Conservation (phyloP, 257 asterid species). For the Solanum pennellii region DNA sequence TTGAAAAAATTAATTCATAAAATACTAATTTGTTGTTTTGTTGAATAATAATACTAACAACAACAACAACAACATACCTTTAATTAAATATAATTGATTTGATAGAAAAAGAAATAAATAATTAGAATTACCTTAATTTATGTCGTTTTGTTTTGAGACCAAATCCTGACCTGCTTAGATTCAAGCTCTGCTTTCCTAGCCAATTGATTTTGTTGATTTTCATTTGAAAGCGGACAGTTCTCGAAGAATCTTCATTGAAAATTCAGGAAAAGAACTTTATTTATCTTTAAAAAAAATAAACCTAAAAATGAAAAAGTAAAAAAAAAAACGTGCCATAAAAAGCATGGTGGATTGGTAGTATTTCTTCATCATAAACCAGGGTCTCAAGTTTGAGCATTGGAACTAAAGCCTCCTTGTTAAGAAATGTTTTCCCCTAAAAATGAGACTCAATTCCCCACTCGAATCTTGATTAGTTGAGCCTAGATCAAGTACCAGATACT, state of each 20-base stretch:
- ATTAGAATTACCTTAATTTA: not conserved
- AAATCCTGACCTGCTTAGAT: not conserved
- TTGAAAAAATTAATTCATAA: too few species aligned
- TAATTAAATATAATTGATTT: too few species aligned
- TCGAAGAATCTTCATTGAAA: not conserved
- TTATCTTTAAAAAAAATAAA: too few species aligned
- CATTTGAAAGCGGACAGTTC: not conserved
- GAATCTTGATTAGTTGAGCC: not conserved
- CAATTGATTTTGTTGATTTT: not conserved
- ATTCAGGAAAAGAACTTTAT: too few species aligned
- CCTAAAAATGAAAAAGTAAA: not conserved
- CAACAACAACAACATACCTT: too few species aligned
- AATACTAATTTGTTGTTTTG: too few species aligned
- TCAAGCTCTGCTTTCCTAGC: not conserved
- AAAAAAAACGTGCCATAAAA: not conserved
- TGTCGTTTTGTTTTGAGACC: not conserved
- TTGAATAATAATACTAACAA: too few species aligned
- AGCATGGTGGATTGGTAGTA: too few species aligned
- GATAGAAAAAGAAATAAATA: not conserved
- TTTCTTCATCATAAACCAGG: not conserved
- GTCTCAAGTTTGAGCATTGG: not conserved
- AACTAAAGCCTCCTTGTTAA: not conserved
- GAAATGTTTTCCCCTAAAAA: not conserved
- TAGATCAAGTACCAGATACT: not conserved
- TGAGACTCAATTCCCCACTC: not conserved